Conservation (phyloP, 139 green algal genomes). For the Coccomyxa sp. region DNA sequence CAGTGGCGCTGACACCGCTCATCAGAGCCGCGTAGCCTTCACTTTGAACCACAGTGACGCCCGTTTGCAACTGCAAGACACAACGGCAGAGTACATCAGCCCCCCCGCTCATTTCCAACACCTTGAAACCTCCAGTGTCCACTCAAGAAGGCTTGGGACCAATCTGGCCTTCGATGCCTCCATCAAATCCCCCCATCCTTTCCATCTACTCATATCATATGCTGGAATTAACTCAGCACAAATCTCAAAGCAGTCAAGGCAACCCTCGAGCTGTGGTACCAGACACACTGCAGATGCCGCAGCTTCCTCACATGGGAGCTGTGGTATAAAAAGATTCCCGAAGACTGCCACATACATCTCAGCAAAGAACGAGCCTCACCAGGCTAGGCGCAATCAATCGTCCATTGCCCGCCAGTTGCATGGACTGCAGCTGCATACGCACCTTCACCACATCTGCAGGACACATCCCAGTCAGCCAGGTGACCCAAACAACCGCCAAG, state of each 20-base stretch:
- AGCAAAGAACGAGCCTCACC: not conserved
- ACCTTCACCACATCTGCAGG: constrained; percentile 73
- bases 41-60: constrained; percentile 37
- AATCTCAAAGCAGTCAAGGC: no score
- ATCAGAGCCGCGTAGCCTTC: constrained; percentile 57
- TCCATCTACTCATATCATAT: not conserved
- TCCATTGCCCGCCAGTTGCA: not conserved
- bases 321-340: no score
- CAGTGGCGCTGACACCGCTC: constrained; percentile 45
- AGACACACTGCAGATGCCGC: no score
- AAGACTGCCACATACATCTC: no score
- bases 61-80: constrained; percentile 37
- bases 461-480: not conserved
- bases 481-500: not conserved
- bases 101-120: not conserved
- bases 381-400: not conserved
- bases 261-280: no score
- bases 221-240: not conserved
- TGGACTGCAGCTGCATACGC: constrained; percentile 58
- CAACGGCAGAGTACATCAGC: not conserved
- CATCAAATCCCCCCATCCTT: not conserved
- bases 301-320: no score
- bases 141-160: not conserved
- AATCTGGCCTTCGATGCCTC: no score
- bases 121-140: not conserved